Base-by-base conservation (phyloP, 2,329 filamentous ascomycete genomes). In the Aspergillus sp. region DNA sequence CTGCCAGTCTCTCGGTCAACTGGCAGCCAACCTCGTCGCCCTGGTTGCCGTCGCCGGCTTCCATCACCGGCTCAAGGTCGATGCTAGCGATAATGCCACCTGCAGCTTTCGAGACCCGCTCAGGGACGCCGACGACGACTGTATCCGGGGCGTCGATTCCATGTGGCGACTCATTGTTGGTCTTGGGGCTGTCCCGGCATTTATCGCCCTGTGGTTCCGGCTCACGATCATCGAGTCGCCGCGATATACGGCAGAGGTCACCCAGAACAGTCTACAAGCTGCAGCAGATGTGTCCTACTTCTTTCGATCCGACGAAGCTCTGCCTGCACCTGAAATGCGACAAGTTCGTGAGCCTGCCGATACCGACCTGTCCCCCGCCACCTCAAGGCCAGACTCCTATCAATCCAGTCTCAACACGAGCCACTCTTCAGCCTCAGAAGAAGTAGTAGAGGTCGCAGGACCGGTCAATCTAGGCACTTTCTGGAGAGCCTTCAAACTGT, bases 1-100 rank as follows among this genome's bases (percentile, higher is more conserved):
- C 66, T 92, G 91, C 88, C 90, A 95, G 73, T 89, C 90, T 63
- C 81, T 93, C 49, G 90, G 90, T 18, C 89, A 93, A 74, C 85
- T 93, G 49, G 80, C 80, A 22, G 89, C 88, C 48, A 89, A 89
- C 52, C 82, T 93, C 39, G 81, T 93, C 62, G 87, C 90, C 73
- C 80, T 93, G 48, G 89, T 93, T 68, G 82, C 88, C 57, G 88
- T 88, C 1, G 78, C 85, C 17, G 87, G 86, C 48, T 91, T 91
- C 79, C 57, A 51, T 17, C 53, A 58, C 45, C 42, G 17, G 20
- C 49, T 64, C 26, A 30, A 30, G 11, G 26, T 3, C 8, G 26
- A 30, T 30, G 26, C 3, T 4, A 4, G 3, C 3, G 9, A 30
- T 30, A 30, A 30, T 30, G 2, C 4, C 9, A 8, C 11, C 26